Evolutionary conservation across 2,329 filamentous ascomycete genomes (phyloP).

Genomic region (Stagonosporopsis rhizophila): DNA sequence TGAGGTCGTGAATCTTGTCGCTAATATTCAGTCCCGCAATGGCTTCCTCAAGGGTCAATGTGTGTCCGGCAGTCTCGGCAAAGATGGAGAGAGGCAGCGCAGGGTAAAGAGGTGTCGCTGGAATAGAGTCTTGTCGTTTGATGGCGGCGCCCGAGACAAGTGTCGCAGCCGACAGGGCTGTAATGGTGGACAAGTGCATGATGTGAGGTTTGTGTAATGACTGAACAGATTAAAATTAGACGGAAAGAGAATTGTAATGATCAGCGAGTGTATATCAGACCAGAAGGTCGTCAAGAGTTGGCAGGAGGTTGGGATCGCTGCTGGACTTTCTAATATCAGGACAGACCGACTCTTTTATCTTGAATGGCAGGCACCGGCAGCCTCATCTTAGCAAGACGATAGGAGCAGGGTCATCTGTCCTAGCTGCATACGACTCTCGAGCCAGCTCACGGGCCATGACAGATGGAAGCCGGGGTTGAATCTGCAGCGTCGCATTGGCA

Average conservation of each 20-base stretch:
- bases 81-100: constrained; percentile 12
- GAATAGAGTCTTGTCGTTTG: constrained; percentile 14
- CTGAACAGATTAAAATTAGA: constrained; percentile 12
- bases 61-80: constrained; percentile 10
- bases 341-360: constrained; percentile 17
- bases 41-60: constrained; percentile 17
- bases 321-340: constrained; percentile 11
- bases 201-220: neutral
- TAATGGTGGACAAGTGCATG: constrained; percentile 15
- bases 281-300: constrained; percentile 5
- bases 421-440: constrained; percentile 8
- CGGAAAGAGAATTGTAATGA: neutral
- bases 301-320: constrained; percentile 19
- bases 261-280: constrained; percentile 16
- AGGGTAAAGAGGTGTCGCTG: constrained; percentile 7
- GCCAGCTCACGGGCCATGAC: constrained; percentile 6
- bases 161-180: constrained; percentile 16
- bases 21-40: constrained; percentile 14
- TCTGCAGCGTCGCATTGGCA: constrained; percentile 17
- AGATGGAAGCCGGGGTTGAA: constrained; percentile 13
- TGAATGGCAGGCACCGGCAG: neutral
- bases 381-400: constrained; percentile 4
- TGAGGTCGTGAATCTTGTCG: constrained; percentile 11
- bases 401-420: constrained; percentile 11
- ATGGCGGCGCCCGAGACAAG: constrained; percentile 13